These are phyloP conservation scores for Aristolochia californica DNA, from an alignment of 164 flowering plant genomes.

Conservation along the genomic window DNA sequence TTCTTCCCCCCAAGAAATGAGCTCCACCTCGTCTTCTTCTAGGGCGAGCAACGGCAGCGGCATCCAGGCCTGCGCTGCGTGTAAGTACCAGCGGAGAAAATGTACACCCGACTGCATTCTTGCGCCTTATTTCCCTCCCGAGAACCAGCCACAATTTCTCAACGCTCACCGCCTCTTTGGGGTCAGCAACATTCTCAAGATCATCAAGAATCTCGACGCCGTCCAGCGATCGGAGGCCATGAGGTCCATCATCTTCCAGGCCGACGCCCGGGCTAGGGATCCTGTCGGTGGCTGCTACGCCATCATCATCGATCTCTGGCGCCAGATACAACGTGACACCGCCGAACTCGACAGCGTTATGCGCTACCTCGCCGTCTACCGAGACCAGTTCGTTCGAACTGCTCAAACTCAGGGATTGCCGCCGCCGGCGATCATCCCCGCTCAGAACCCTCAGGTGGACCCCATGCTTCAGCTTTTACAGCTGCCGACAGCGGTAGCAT, in stretches of 20 bases:
- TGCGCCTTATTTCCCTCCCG: conserved; percentile 62
- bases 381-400: conserved; percentile 12
- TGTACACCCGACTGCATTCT: conserved; percentile 59
- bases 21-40: background rate
- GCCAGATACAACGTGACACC: conserved; percentile 16
- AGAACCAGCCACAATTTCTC: conserved; percentile 38
- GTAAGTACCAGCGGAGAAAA: conserved; percentile 61
- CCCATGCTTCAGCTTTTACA: too few relatives aligned
- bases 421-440: background rate
- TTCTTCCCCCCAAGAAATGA: too few relatives aligned
- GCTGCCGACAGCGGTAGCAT: too few relatives aligned
- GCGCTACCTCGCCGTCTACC: conserved; percentile 26
- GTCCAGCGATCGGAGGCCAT: conserved; percentile 33
- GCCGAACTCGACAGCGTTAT: conserved; percentile 37
- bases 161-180: conserved; percentile 70
- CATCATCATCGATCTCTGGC: conserved; percentile 24
- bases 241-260: conserved; percentile 44
- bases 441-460: too few relatives aligned
- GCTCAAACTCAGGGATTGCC: background rate
- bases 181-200: conserved; percentile 52
- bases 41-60: background rate
- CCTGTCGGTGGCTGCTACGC: conserved; percentile 54
- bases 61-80: conserved; percentile 64
- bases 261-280: conserved; percentile 44
- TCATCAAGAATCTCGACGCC: conserved; percentile 25